These are phyloP conservation scores for Coniella vitis DNA, from an alignment of 2,329 filamentous ascomycete genomes.

Conservation along the genomic window DNA sequence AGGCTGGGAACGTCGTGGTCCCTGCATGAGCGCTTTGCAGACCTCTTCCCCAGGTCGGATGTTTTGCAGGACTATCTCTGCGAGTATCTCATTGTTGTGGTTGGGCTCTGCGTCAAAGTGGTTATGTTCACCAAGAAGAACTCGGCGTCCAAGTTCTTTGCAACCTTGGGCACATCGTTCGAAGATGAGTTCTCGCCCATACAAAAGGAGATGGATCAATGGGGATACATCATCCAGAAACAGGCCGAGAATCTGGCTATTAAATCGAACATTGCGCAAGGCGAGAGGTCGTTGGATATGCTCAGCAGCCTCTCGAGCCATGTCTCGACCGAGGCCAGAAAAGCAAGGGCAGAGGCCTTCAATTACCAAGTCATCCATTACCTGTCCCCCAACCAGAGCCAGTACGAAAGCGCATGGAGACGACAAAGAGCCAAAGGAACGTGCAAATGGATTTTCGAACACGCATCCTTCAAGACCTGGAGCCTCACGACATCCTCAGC, in stretches of 20 bases:
- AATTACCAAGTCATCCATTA: neutral
- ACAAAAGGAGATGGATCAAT: slow-evolving; percentile 6
- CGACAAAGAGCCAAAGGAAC: slow-evolving; percentile 14
- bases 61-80: neutral
- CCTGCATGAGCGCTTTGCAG: slow-evolving; percentile 5
- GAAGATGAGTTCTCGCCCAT: slow-evolving; percentile 4
- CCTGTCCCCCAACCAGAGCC: slow-evolving; percentile 6
- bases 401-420: slow-evolving; percentile 8
- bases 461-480: slow-evolving; percentile 1
- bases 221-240: slow-evolving; percentile 2
- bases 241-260: neutral
- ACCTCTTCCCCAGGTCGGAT: neutral
- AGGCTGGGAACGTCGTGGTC: slow-evolving; percentile 1
- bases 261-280: neutral
- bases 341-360: neutral
- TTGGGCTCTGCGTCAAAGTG: neutral
- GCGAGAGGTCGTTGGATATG: neutral
- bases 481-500: neutral
- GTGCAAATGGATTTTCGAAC: slow-evolving; percentile 10
- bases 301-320: neutral
- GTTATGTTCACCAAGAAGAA: neutral
- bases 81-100: neutral
- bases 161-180: neutral
- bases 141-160: neutral
- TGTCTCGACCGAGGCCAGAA: neutral